These are phyloP conservation scores for Metschnikowia cerradonensis DNA, from an alignment of 805 yeast species.

Conservation along the genomic window DNA sequence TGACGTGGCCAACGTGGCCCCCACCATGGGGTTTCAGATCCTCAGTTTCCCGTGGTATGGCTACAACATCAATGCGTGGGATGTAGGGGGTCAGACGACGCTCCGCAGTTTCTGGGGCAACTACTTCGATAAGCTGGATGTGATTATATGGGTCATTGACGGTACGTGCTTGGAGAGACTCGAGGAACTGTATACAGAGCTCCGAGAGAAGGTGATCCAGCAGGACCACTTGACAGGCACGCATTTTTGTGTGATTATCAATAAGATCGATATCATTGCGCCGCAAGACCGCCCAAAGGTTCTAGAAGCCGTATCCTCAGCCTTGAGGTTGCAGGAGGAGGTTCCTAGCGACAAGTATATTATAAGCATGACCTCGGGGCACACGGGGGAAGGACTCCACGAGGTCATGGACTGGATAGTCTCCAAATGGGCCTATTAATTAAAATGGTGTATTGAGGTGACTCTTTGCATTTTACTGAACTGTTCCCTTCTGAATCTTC, in stretches of 20 bases:
- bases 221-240: constrained; percentile 72
- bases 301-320: constrained; percentile 7
- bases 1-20: constrained; percentile 57
- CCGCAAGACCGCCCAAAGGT: constrained; percentile 19
- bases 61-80: constrained; percentile 67
- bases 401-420: constrained; percentile 17
- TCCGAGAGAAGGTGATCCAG: constrained; percentile 51
- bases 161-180: constrained; percentile 56
- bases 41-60: constrained; percentile 46
- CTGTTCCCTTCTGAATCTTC: too few species aligned
- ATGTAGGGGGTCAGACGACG: constrained; percentile 66
- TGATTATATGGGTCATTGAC: constrained; percentile 85
- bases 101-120: constrained; percentile 60
- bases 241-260: constrained; percentile 62
- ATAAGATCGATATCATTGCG: constrained; percentile 63
- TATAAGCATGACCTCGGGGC: constrained; percentile 32
- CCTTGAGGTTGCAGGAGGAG: constrained; percentile 11
- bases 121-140: constrained; percentile 76
- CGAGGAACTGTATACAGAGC: constrained; percentile 60
- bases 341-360: constrained; percentile 23
- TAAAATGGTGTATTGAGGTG: too few species aligned
- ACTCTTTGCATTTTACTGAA: too few species aligned
- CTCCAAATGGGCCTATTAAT: constrained; percentile 4
- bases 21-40: constrained; percentile 89
- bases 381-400: constrained; percentile 29